phyloP scores from a whole-genome alignment of 2,329 filamentous ascomycete genomes.

The Alternaria sp. region DNA sequence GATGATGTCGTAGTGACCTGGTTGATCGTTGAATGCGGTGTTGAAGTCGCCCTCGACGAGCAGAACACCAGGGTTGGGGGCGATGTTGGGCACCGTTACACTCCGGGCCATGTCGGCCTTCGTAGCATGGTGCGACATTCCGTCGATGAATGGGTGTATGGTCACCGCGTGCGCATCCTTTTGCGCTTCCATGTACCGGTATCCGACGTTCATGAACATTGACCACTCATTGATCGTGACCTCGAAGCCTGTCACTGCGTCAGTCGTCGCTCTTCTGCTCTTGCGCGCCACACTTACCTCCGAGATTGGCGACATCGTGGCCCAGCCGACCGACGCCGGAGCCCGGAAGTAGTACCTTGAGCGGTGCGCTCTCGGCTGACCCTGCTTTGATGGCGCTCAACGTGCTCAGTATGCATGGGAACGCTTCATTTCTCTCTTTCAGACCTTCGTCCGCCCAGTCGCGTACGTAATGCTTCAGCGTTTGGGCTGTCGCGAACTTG shows the following conservation, averaged over 20 bases:
- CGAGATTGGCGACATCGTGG: slow-evolving; percentile 57
- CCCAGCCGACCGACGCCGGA: slow-evolving; percentile 61
- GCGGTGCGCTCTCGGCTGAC: neutral
- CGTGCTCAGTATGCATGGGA: slow-evolving; percentile 42
- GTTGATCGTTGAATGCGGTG: slow-evolving; percentile 42
- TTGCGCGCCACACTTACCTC: slow-evolving; percentile 33
- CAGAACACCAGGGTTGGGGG: slow-evolving; percentile 49
- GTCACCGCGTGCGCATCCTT: slow-evolving; percentile 28
- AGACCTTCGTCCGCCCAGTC: slow-evolving; percentile 62
- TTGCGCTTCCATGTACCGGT: slow-evolving; percentile 56
- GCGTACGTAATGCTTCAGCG: slow-evolving; percentile 64
- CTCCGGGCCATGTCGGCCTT: slow-evolving; percentile 56
- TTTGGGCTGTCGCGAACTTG: slow-evolving; percentile 58
- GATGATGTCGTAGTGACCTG: slow-evolving; percentile 55
- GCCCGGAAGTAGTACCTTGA: slow-evolving; percentile 60
- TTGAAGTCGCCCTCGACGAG: slow-evolving; percentile 66
- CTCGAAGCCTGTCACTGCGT: slow-evolving; percentile 50
- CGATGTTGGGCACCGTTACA: slow-evolving; percentile 53
- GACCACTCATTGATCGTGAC: slow-evolving; percentile 66
- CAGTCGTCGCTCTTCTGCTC: neutral
- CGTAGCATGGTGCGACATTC: slow-evolving; percentile 63
- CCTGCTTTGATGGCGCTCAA: slow-evolving; percentile 17
- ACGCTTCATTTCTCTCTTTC: slow-evolving; percentile 54
- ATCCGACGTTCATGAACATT: slow-evolving; percentile 63
- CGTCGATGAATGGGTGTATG: slow-evolving; percentile 62